A percentile compares a stretch with the other conserved stretches of the same genome.
Evolutionary conservation across 1,284 basidiomycete species (phyloP).

Genomic region (Anthracocystis panici-leucophaei): DNA sequence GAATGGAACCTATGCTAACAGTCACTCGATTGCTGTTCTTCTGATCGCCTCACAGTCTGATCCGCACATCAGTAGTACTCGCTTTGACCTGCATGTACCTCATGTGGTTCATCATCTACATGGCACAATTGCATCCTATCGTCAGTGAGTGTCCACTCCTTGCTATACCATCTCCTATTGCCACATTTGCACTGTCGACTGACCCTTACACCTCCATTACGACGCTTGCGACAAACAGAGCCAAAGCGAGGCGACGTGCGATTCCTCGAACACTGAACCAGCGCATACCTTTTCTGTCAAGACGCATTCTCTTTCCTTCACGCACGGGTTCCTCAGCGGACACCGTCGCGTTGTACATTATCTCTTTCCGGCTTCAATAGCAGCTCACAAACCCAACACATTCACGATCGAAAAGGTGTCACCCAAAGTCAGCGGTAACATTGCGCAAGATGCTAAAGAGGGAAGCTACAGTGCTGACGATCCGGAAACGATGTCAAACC

Average conservation of each 20-base stretch:
- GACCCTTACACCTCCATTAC: background rate
- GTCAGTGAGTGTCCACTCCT: constrained; percentile 59
- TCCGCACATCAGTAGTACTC: constrained; percentile 61
- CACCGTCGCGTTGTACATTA: constrained; percentile 18
- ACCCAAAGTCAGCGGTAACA: background rate
- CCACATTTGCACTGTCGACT: background rate
- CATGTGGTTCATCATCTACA: constrained; percentile 69
- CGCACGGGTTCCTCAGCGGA: background rate
- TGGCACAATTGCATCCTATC: constrained; percentile 68
- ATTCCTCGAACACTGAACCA: constrained; percentile 49
- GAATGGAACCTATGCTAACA: background rate
- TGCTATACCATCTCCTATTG: background rate
- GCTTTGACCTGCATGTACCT: constrained; percentile 68
- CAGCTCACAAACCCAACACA: background rate
- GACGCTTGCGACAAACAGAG: constrained; percentile 33
- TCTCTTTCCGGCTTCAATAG: background rate
- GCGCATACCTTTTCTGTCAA: constrained; percentile 8
- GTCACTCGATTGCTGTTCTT: background rate
- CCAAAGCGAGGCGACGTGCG: constrained; percentile 63
- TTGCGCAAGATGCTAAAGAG: background rate
- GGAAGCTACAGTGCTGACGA: background rate
- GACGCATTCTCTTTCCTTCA: constrained; percentile 1
- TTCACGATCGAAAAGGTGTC: background rate
- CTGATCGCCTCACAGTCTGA: constrained; percentile 47
- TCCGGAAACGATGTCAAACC: background rate